These are phyloP conservation scores for Penicillium canariense DNA, from an alignment of 495 filamentous ascomycete genomes.

Conservation along the genomic window DNA sequence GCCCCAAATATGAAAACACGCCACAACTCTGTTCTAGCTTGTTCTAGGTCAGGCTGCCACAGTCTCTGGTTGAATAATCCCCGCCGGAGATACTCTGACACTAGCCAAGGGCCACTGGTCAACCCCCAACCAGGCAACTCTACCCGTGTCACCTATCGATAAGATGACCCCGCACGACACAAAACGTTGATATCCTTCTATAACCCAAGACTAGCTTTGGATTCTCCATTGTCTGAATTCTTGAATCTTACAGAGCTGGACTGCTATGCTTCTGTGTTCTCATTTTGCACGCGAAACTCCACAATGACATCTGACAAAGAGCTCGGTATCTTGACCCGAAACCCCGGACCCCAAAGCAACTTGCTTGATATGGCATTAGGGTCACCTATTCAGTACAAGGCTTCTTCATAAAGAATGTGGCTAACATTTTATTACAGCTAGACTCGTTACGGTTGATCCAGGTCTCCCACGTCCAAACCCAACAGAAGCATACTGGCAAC, in stretches of 20 bases:
- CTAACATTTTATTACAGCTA: slow-evolving; percentile 11
- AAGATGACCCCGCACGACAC: slow-evolving; percentile 26
- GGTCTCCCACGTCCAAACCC: slow-evolving; percentile 55
- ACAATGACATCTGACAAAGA: slow-evolving; percentile 13
- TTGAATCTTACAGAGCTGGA: too few relatives aligned
- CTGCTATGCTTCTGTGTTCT: too few relatives aligned
- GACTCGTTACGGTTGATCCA: slow-evolving; percentile 30
- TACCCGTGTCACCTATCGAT: slow-evolving; percentile 10
- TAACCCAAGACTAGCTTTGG: too few relatives aligned
- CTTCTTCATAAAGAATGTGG: not conserved
- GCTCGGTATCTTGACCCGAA: not conserved
- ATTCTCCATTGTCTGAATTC: not conserved
- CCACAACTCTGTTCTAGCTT: too few relatives aligned
- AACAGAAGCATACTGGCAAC: slow-evolving; percentile 70
- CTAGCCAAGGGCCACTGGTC: not conserved
- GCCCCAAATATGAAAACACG: too few relatives aligned
- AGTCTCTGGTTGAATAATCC: not conserved
- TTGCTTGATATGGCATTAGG: too few relatives aligned
- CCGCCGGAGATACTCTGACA: not conserved
- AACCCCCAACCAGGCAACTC: slow-evolving; percentile 18
- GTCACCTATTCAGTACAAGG: not conserved
- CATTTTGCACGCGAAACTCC: too few relatives aligned
- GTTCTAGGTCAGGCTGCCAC: not conserved
- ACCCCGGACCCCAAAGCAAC: not conserved
- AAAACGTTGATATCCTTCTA: too few relatives aligned